Percentiles rank a stretch among this genome's conserved stretches.
phyloP scores from a whole-genome alignment of 306 rosid genomes.

The Inga leiocalycina region DNA sequence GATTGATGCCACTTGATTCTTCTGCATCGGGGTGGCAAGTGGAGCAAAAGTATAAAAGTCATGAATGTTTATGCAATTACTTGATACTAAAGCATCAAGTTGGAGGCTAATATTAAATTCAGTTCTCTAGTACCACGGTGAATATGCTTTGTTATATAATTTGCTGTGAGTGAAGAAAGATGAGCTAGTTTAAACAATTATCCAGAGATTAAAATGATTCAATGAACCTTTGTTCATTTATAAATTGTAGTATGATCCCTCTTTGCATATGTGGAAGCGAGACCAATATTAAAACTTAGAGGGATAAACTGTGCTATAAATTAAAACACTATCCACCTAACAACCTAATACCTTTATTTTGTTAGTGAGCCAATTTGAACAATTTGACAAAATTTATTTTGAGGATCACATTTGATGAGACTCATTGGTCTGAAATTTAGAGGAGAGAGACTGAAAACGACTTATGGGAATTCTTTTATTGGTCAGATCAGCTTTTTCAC shows the following conservation, averaged over 20 bases:
- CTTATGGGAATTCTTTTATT: background rate
- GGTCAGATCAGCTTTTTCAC: background rate
- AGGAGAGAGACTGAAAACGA: conserved; percentile 26
- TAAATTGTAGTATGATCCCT: background rate
- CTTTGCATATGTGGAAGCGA: background rate
- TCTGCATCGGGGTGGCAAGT: background rate
- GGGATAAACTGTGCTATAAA: background rate
- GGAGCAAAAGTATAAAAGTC: background rate
- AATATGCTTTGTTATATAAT: background rate
- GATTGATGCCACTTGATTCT: conserved; percentile 5
- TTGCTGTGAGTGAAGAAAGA: background rate
- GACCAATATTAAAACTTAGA: background rate
- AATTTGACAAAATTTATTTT: background rate
- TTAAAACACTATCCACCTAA: background rate
- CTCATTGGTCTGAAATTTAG: conserved; percentile 20
- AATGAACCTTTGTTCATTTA: background rate
- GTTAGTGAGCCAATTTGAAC: conserved; percentile 1
- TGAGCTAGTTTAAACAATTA: background rate
- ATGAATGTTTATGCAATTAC: background rate
- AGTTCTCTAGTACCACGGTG: background rate
- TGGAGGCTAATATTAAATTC: background rate
- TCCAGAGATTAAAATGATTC: background rate
- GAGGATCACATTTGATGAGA: conserved; percentile 14
- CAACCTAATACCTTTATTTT: background rate
- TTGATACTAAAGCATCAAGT: background rate